Conservation (phyloP, 768 basidiomycete genomes). For the Xerocomellus chrysenteron region DNA sequence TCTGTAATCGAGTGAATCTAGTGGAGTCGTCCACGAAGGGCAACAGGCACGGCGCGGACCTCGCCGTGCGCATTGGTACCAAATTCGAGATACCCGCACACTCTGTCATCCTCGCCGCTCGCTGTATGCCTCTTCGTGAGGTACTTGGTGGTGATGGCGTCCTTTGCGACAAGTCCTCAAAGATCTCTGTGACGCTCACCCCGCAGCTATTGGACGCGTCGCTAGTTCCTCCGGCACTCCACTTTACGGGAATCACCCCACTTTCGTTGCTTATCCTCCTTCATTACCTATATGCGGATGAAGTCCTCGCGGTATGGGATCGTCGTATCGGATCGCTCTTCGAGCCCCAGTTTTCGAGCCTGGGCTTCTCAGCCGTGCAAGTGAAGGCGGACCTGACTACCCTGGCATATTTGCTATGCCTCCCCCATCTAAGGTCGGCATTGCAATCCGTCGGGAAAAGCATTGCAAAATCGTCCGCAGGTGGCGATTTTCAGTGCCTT, state of each 20-base stretch:
- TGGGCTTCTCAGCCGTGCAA: conserved; percentile 43
- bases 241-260: conserved; percentile 56
- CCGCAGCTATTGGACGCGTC: not conserved
- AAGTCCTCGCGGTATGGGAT: conserved; percentile 83
- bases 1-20: conserved; percentile 3
- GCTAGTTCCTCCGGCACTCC: conserved; percentile 8
- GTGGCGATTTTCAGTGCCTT: conserved; percentile 48
- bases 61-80: conserved; percentile 48
- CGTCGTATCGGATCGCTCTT: conserved; percentile 53
- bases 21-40: not conserved
- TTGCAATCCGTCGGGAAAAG: conserved; percentile 65
- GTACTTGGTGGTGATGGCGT: conserved; percentile 39
- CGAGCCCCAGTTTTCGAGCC: conserved; percentile 35
- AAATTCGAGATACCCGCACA: conserved; percentile 59
- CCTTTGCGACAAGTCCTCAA: conserved; percentile 29
- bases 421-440: conserved; percentile 52
- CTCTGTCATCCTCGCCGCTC: conserved; percentile 59
- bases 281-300: conserved; percentile 87
- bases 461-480: conserved; percentile 46
- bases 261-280: conserved; percentile 74
- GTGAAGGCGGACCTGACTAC: conserved; percentile 64
- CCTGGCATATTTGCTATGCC: conserved; percentile 57
- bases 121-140: conserved; percentile 46
- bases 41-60: conserved; percentile 59
- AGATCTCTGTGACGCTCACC: conserved; percentile 31